phyloP scores from a whole-genome alignment of 257 asterid genomes.

The Solanum bukasovii region DNA sequence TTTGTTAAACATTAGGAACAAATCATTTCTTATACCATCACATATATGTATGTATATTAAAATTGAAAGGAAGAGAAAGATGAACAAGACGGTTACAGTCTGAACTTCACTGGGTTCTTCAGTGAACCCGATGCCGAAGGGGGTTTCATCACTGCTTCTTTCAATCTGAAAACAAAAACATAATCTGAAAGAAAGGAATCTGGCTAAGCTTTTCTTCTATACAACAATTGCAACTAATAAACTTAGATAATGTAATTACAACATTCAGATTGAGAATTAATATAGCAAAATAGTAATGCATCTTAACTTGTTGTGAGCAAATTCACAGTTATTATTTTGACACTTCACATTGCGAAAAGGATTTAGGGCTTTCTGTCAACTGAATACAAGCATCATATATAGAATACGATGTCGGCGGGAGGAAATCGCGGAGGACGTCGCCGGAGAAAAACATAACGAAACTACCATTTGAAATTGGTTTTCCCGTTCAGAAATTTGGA shows the following conservation, averaged over 20 bases:
- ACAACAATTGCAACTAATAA: not conserved
- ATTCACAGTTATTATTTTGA: not conserved
- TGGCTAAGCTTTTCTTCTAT: not conserved
- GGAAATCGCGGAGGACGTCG: not conserved
- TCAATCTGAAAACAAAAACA: not conserved
- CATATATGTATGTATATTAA: not conserved
- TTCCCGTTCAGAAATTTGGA: not conserved
- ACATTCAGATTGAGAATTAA: not conserved
- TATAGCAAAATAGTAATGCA: not conserved
- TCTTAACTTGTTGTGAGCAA: not conserved
- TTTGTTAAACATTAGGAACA: not conserved
- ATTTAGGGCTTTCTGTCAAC: not conserved
- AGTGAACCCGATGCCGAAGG: constrained; percentile 61
- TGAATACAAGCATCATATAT: not conserved
- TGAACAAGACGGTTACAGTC: constrained; percentile 30
- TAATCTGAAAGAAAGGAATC: not conserved
- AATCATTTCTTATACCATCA: not conserved
- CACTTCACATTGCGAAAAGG: not conserved
- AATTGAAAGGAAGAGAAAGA: not conserved
- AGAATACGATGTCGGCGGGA: not conserved
- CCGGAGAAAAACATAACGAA: not conserved
- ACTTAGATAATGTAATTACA: not conserved
- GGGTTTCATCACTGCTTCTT: constrained; percentile 37
- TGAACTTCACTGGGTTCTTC: constrained; percentile 74
- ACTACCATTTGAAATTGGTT: not conserved